Base-by-base conservation (phyloP, 176 grass and related monocot genomes). In the Oryza punctata region DNA sequence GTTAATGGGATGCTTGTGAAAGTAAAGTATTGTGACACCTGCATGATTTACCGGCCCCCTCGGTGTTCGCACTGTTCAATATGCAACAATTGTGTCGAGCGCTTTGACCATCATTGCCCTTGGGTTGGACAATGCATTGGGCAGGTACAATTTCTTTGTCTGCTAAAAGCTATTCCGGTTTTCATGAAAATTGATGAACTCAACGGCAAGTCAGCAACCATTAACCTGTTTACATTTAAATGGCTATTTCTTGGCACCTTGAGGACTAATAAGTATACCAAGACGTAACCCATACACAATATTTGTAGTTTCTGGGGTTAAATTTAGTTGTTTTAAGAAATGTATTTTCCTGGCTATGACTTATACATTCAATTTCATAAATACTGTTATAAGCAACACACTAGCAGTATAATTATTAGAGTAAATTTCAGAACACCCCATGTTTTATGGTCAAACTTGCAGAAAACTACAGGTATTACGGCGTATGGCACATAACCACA, bases 51-150 rank as follows among this genome's bases (percentile, higher is more conserved):
- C 74, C 90, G 90, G 12, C 90, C 92, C 77, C 90, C 94, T 68
- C 88, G 94, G 45, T 97, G 94, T 40, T 92, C 89, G 10, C 94
- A 97, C 65, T 97, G 94, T 78, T 94, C 94, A 1, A 89, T 97
- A 77, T 97, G 94, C 75, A 87, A 97, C 68, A 97, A 97, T 76
- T 97, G 94, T 2, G 94, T 97, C 65, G 94, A 97, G 78, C 94
- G 92, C 33, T 97, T 97, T 78, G 94, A 97, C 65, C 94, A 97
- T 82, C 94, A 97, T 77, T 97, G 94, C 74, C 94, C 94, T 19
- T 97, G 94, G 94, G 91, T 97, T 85, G 94, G 94, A 64, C 94
- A 94, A 84, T 97, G 94, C 86, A 94, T 94, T 77, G 94, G 94
- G 13, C 92, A 97, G 92, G 94, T 97, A 82, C 12, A 47, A 30